Evolutionary conservation across 805 yeast species (phyloP).

Genomic region (Kluyveromyces dobzhanskii): DNA sequence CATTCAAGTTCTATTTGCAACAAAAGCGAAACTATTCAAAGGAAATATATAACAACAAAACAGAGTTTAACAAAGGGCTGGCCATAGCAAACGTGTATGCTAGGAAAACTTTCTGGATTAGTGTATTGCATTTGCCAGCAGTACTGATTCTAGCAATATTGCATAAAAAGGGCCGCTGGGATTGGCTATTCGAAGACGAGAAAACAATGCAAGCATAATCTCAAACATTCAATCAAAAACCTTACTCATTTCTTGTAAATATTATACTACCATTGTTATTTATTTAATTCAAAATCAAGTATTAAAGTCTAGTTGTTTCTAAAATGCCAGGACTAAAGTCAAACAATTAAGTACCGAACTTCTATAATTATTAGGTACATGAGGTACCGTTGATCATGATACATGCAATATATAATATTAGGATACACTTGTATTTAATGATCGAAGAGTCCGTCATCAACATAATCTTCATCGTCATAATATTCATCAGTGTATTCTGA

Average conservation of each 20-base stretch:
- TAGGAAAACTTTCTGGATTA: conserved; percentile 82
- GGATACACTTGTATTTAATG: conserved; percentile 14
- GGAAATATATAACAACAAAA: conserved; percentile 26
- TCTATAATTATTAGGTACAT: too few species aligned
- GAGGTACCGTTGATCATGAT: too few species aligned
- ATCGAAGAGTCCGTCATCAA: conserved; percentile 60
- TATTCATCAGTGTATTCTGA: conserved; percentile 30
- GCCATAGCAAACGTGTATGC: conserved; percentile 62
- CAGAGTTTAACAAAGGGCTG: conserved; percentile 43
- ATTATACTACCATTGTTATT: too few species aligned
- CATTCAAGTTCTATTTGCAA: conserved; percentile 79
- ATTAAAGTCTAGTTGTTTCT: too few species aligned
- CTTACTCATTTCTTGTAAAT: too few species aligned
- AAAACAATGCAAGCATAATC: neutral
- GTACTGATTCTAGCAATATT: conserved; percentile 85
- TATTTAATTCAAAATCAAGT: too few species aligned
- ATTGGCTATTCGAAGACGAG: conserved; percentile 40
- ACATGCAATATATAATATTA: too few species aligned
- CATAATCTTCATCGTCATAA: conserved; percentile 39
- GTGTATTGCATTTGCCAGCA: conserved; percentile 90
- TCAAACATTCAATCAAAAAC: too few species aligned
- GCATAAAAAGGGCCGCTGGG: conserved; percentile 95
- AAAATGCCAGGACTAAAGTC: too few species aligned
- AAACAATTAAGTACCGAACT: too few species aligned
- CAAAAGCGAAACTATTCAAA: conserved; percentile 52